A percentile compares a stretch with the other conserved stretches of the same genome.
These are phyloP conservation scores for Cocos nucifera DNA, from an alignment of 176 grass and related monocot species.

Conservation along the genomic window DNA sequence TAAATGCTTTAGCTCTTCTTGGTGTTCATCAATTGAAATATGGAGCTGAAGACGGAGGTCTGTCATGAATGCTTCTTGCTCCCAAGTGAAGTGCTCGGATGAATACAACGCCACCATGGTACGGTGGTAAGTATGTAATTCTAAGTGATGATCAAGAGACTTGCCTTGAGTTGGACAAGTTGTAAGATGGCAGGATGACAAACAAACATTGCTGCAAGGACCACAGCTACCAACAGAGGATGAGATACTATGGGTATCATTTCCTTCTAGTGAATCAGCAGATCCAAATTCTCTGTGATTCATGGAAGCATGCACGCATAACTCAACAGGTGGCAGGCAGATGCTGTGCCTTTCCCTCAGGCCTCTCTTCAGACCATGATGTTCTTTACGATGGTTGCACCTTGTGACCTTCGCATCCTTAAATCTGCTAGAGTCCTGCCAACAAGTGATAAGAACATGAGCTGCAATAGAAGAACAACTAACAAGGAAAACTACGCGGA, in stretches of 20 bases:
- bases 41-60: conserved; percentile 49
- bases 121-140: conserved; percentile 41
- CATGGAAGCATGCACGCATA: no score
- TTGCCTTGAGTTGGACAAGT: conserved; percentile 2
- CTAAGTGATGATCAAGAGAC: conserved; percentile 18
- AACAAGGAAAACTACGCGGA: no score
- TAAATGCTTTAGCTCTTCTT: conserved; percentile 31
- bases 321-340: no score
- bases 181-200: not conserved
- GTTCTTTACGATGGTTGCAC: no score
- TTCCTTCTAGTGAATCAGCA: not conserved
- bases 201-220: conserved; percentile 10
- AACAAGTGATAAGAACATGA: no score
- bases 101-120: conserved; percentile 49
- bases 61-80: conserved; percentile 44
- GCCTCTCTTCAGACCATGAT: no score
- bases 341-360: no score
- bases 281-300: not conserved
- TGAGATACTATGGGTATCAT: conserved; percentile 21
- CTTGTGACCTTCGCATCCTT: no score
- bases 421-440: no score
- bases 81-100: conserved; percentile 47
- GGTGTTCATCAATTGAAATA: conserved; percentile 62
- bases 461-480: no score
- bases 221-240: conserved; percentile 35